A percentile compares a stretch with the other conserved stretches of the same genome.
Evolutionary conservation across 2,329 filamentous ascomycete genomes (phyloP).

Genomic region (Mollisiaceae sp.): DNA sequence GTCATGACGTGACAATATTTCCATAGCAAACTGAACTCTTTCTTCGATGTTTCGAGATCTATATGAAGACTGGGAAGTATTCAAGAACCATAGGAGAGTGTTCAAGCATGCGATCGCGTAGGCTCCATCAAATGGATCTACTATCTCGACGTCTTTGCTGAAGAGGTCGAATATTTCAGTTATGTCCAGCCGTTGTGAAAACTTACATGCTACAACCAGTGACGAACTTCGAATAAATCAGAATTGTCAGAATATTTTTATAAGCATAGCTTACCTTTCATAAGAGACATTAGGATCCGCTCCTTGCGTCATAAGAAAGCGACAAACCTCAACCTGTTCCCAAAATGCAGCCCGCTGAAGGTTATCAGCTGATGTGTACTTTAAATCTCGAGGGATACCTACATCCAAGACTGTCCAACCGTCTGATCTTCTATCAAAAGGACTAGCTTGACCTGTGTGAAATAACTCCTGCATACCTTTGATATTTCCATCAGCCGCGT

Average conservation of each 20-base stretch:
- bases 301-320: neutral
- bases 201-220: too few relatives aligned
- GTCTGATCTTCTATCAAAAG: neutral
- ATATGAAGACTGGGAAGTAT: too few relatives aligned
- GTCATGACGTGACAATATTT: neutral
- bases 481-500: neutral
- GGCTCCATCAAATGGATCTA: neutral
- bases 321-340: neutral
- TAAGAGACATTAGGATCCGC: neutral
- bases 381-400: neutral
- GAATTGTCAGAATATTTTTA: neutral
- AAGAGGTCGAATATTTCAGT: neutral
- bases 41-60: neutral
- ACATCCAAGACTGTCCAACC: neutral
- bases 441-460: neutral
- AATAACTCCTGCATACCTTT: conserved; percentile 5
- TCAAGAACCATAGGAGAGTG: neutral
- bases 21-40: neutral
- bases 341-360: neutral
- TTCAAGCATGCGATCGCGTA: neutral
- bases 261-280: neutral
- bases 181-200: too few relatives aligned
- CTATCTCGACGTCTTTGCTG: neutral
- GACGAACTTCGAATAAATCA: neutral
- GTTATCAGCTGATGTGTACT: neutral